These are phyloP conservation scores for Urochloa ruziziensis DNA, from an alignment of 176 grass and related monocot genomes.

Conservation along the genomic window DNA sequence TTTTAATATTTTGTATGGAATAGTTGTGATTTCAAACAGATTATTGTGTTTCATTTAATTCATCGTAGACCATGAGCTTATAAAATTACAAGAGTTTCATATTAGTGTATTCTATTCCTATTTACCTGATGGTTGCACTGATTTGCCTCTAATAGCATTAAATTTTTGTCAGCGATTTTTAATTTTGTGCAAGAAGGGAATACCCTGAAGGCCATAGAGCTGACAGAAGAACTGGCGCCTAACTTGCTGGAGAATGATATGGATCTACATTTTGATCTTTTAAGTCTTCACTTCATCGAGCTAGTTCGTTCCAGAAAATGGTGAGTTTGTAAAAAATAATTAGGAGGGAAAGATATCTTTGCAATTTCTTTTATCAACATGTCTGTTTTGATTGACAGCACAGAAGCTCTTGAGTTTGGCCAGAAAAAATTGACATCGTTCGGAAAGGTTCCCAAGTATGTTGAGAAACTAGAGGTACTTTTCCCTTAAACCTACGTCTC, in stretches of 20 bases:
- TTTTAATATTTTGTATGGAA: neutral
- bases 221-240: constrained; percentile 81
- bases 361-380: constrained; percentile 34
- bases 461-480: constrained; percentile 88
- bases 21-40: neutral
- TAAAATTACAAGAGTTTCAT: neutral
- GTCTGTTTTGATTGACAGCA: constrained; percentile 59
- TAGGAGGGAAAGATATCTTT: constrained; percentile 5
- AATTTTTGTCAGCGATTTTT: constrained; percentile 67
- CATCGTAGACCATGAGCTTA: neutral
- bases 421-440: constrained; percentile 74
- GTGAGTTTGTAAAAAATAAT: constrained; percentile 42
- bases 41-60: neutral
- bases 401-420: constrained; percentile 91
- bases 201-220: constrained; percentile 82
- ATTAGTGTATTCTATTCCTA: neutral
- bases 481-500: neutral
- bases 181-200: constrained; percentile 76
- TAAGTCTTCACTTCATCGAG: constrained; percentile 96
- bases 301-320: constrained; percentile 69
- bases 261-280: constrained; percentile 88
- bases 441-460: constrained; percentile 76
- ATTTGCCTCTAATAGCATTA: constrained; percentile 26
- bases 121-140: neutral
- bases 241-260: constrained; percentile 80